Evolutionary conservation across 805 yeast genomes (phyloP).

Genomic region (Lipomyces mesembrius): DNA sequence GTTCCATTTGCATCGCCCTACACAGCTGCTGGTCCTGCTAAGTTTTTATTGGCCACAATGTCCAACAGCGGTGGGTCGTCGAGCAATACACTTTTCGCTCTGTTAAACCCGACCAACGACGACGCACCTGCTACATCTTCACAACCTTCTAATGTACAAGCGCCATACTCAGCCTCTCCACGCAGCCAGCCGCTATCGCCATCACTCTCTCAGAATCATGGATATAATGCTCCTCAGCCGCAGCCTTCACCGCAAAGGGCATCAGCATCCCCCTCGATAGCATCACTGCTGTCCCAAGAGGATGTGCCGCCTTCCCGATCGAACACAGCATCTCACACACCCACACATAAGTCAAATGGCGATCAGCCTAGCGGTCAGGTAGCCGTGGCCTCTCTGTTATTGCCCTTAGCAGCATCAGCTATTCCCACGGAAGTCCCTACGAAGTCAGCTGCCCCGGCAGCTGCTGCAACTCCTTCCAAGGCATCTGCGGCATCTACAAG

Average conservation of each 20-base stretch:
- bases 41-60: not conserved
- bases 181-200: conserved; percentile 12
- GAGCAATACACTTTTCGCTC: conserved; percentile 6
- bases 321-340: conserved; percentile 6
- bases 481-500: not conserved
- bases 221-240: conserved; percentile 2
- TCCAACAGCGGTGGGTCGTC: conserved; percentile 7
- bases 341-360: not conserved
- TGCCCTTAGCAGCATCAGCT: not conserved
- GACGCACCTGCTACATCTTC: not conserved
- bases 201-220: not conserved
- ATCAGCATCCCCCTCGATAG: conserved; percentile 25
- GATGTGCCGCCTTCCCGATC: conserved; percentile 9
- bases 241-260: conserved; percentile 12
- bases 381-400: conserved; percentile 2
- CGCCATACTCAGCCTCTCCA: not conserved
- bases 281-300: conserved; percentile 18
- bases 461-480: conserved; percentile 9
- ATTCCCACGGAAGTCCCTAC: conserved; percentile 2
- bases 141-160: not conserved
- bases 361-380: not conserved
- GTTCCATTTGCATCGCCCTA: not conserved
- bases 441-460: conserved; percentile 1
- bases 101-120: conserved; percentile 14
- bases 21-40: not conserved